These are phyloP conservation scores for Sporothrix brunneoviolacea DNA, from an alignment of 2,329 filamentous ascomycete species.

Conservation along the genomic window DNA sequence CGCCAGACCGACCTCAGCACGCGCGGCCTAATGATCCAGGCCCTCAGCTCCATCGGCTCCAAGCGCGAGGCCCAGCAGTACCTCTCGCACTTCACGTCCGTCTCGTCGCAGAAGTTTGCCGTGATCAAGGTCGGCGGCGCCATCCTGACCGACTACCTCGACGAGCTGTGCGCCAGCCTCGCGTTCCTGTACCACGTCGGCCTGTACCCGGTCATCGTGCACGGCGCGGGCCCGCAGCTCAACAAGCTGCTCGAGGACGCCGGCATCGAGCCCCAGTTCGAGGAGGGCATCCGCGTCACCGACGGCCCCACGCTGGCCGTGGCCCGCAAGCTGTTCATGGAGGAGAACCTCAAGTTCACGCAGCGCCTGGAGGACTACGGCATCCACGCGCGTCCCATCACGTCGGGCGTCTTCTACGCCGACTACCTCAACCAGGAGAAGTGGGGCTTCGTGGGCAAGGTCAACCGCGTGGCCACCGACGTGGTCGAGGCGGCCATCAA, in stretches of 20 bases:
- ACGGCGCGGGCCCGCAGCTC: constrained; percentile 85
- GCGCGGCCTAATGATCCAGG: constrained; percentile 76
- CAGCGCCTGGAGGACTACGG: constrained; percentile 86
- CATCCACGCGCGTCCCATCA: constrained; percentile 82
- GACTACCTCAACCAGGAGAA: constrained; percentile 96
- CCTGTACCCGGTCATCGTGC: constrained; percentile 89
- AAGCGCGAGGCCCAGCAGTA: constrained; percentile 97
- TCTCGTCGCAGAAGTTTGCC: constrained; percentile 93
- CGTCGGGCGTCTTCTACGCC: constrained; percentile 81
- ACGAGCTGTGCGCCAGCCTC: constrained; percentile 82
- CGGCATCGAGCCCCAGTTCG: constrained; percentile 89
- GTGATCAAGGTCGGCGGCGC: constrained; percentile 98
- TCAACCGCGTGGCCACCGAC: constrained; percentile 83
- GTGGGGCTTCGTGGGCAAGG: constrained; percentile 92
- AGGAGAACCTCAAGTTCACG: constrained; percentile 90
- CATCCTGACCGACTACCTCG: constrained; percentile 88
- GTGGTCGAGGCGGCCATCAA: constrained; percentile 88
- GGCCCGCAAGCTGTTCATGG: constrained; percentile 84
- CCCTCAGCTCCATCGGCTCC: constrained; percentile 91
- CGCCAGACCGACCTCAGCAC: constrained; percentile 51
- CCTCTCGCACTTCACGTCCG: constrained; percentile 92
- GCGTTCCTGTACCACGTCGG: constrained; percentile 92
- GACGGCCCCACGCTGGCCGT: constrained; percentile 91
- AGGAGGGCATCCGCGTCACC: constrained; percentile 92
- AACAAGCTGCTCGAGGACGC: constrained; percentile 86